These are phyloP conservation scores for Fimicolochytrium jonesii DNA, from an alignment of 192 early-diverging fungal genomes.

Conservation along the genomic window DNA sequence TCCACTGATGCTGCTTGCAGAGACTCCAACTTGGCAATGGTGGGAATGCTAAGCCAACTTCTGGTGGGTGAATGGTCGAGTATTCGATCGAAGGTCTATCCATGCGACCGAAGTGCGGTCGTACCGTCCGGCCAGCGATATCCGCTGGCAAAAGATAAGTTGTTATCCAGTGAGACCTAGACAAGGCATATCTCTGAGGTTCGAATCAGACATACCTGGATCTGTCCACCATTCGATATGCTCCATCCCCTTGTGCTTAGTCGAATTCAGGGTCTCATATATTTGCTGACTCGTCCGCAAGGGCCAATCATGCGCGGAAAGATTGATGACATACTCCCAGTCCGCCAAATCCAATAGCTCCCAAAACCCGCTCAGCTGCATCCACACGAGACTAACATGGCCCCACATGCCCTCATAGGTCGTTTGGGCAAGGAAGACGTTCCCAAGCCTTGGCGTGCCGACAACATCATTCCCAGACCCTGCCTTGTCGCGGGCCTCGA, in stretches of 20 bases:
- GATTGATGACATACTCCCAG: slow-evolving; percentile 51
- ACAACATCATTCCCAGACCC: no score
- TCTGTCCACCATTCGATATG: slow-evolving; percentile 42
- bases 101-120: slow-evolving; percentile 26
- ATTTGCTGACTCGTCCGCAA: slow-evolving; percentile 35
- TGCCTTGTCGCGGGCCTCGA: slow-evolving; percentile 5
- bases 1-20: slow-evolving; percentile 47
- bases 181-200: not conserved
- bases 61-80: slow-evolving; percentile 17
- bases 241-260: slow-evolving; percentile 18
- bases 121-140: slow-evolving; percentile 25
- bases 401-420: slow-evolving; percentile 40
- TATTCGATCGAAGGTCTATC: slow-evolving; percentile 12
- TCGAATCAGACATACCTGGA: slow-evolving; percentile 17
- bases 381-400: slow-evolving; percentile 38
- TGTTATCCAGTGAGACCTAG: not conserved
- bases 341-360: slow-evolving; percentile 49
- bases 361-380: slow-evolving; percentile 44
- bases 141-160: slow-evolving; percentile 18
- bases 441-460: no score
- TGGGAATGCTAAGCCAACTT: slow-evolving; percentile 28
- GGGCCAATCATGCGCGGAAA: slow-evolving; percentile 41
- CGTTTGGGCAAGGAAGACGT: slow-evolving; percentile 34
- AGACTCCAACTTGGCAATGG: slow-evolving; percentile 32
- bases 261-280: slow-evolving; percentile 16